phyloP scores from a whole-genome alignment of 169 alveolate genomes.

The Toxoplasma gondii region DNA sequence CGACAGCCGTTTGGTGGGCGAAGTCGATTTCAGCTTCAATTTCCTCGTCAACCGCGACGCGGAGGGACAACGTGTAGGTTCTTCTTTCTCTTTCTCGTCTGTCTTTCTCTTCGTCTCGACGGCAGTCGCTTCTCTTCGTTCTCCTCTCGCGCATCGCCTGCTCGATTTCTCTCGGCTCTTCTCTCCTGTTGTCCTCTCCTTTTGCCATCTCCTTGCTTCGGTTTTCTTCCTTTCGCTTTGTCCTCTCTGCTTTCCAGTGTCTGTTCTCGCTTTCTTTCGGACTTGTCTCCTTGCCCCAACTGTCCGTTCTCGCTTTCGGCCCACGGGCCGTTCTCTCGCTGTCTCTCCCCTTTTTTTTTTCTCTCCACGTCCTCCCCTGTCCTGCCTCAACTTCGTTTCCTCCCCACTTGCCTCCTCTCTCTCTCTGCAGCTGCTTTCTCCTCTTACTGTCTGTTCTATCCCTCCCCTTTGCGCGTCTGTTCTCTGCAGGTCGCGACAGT shows the following conservation, averaged over 20 bases:
- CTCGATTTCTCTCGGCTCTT: not conserved
- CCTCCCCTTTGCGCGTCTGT: not conserved
- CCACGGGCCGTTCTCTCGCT: not conserved
- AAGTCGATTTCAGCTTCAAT: not conserved
- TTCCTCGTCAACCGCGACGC: constrained; percentile 1
- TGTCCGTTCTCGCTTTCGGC: not conserved
- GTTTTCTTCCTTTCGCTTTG: not conserved
- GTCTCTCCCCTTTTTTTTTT: not conserved
- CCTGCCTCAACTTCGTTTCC: not conserved
- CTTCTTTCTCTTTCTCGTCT: too few species aligned
- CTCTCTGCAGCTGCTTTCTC: not conserved
- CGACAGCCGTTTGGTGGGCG: constrained; percentile 21
- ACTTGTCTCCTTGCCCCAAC: not conserved
- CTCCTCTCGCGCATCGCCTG: not conserved
- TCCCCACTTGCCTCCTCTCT: not conserved
- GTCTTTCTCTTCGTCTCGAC: too few species aligned
- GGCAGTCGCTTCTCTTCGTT: not conserved
- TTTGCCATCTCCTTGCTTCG: too few species aligned
- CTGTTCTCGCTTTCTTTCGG: not conserved
- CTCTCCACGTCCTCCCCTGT: not conserved
- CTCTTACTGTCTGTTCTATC: not conserved
- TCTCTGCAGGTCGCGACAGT: constrained; percentile 31
- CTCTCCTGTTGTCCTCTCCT: not conserved
- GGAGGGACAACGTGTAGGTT: not conserved
- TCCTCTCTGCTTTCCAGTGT: not conserved